Evolutionary conservation across 495 filamentous ascomycete species (phyloP), one percentile per base, ranked within the genome.

Genomic region (Neurospora tetrasperma): DNA sequence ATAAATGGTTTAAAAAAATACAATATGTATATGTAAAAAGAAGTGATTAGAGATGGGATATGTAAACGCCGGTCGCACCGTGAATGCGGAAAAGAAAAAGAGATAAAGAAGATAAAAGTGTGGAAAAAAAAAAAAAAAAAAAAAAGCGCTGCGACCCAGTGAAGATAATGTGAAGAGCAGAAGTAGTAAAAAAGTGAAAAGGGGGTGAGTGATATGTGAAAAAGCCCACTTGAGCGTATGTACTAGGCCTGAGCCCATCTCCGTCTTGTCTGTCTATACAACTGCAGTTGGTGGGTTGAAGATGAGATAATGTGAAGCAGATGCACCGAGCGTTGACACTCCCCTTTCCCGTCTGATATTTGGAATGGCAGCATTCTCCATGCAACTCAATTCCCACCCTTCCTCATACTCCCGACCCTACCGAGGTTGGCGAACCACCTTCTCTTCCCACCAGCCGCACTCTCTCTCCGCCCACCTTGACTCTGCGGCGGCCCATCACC

Each of bases 371-470:
- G 41, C 5, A 16, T 16, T 18, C 14, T 44, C 42, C 8, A 18
- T 46, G 46, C 10, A 14, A 10, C 46, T 54, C 10, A 54, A 54
- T 54, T 9, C 18, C 7, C 7, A 16, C 77, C 77, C 18, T 75
- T 83, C 70, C 80, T 78, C 54, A 80, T 42, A 43, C 78, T 84
- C 59, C 79, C 75, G 66, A 80, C 79, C 48, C 78, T 75, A 39
- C 79, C 81, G 12, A 83, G 74, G 2, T 78, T 62, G 2, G 2
- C 78, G 0, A 85, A 74, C 83, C 83, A 85, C 72, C 81, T 82
- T 66, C 81, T 79, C 75, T 79, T 77, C 70, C 38, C 79, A 18
- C 72, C 62, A 39, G 38, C 27, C 3, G 20, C 7, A 68, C 70
- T 9, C 54, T 39, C 31, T 14, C 66, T 20, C 68, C 42, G n/a